These are phyloP conservation scores for maize (Zea mays) DNA, from an alignment of 176 grass and related monocot species.

Conservation along the genomic window Zm-B73-REFERENCE-NAM-5.0 NC_050099.1:6729001-6729500, in stretches of 20 bases:
- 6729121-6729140: constrained; percentile 22
- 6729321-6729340: background rate
- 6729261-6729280: background rate
- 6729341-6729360: background rate
- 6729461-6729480: background rate
- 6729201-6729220: background rate
- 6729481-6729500: background rate
- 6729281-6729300: background rate
- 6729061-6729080: background rate
- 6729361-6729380: background rate
- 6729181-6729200: background rate
- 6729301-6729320: background rate
- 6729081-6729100: background rate
- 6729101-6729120: background rate
- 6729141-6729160: constrained; percentile 13
- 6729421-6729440: background rate
- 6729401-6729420: background rate
- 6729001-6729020: constrained; percentile 15
- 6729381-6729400: background rate
- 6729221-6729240: background rate
- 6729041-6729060: constrained; percentile 21
- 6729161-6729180: constrained; percentile 35
- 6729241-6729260: background rate
- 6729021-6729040: background rate
- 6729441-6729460: background rate